Conservation (phyloP, 805 yeast genomes). For the Brettanomyces custersianus region DNA sequence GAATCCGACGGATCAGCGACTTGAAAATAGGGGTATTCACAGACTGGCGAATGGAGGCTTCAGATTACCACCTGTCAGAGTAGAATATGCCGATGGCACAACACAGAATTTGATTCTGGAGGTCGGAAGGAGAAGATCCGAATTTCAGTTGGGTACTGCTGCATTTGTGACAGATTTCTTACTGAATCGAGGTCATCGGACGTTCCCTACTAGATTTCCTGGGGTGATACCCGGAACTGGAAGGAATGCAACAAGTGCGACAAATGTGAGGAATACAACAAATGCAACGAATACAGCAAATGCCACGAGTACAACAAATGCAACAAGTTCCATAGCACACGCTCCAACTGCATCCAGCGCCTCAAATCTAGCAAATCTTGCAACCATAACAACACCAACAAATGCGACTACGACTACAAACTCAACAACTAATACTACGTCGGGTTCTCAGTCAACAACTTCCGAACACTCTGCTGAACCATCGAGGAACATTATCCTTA, state of each 20-base stretch:
- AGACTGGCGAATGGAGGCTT: slow-evolving; percentile 14
- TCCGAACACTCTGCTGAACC: slow-evolving; percentile 11
- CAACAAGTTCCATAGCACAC: no score
- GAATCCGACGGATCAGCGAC: no score
- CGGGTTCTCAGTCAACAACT: background rate
- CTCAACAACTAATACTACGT: background rate
- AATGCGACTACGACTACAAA: background rate
- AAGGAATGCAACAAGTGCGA: background rate
- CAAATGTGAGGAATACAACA: background rate
- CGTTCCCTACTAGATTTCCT: background rate
- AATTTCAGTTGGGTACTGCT: background rate
- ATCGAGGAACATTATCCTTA: slow-evolving; percentile 29
- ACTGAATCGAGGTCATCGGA: slow-evolving; percentile 1
- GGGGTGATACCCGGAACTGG: background rate
- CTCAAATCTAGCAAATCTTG: background rate
- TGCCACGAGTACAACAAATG: no score
- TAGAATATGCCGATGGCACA: slow-evolving; percentile 23
- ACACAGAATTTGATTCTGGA: slow-evolving; percentile 22
- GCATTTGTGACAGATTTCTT: slow-evolving; percentile 3
- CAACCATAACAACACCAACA: background rate
- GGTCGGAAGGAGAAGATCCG: slow-evolving; percentile 17
- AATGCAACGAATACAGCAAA: no score
- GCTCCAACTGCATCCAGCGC: background rate
- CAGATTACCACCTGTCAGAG: slow-evolving; percentile 22
- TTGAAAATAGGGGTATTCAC: slow-evolving; percentile 14